Conservation (phyloP, 129 eudicot species). For the Centaurea solstitialis region DNA sequence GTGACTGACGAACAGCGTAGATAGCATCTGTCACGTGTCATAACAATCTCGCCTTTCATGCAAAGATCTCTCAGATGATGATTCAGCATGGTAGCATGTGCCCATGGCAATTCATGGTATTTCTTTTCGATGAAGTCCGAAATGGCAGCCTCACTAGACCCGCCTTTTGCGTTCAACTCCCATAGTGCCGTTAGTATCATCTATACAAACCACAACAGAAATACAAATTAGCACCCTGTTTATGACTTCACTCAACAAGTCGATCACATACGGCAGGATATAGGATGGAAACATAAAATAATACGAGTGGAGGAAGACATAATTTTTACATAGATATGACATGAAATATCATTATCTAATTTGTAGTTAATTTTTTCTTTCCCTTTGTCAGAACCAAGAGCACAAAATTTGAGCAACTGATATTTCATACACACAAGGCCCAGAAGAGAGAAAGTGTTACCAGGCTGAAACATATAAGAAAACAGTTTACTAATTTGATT, state of each 20-base stretch:
- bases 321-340: not conserved
- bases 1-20: slow-evolving; percentile 3
- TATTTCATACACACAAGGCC: not conserved
- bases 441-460: not conserved
- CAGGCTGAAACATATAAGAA: not conserved
- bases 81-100: slow-evolving; percentile 47
- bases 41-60: slow-evolving; percentile 34
- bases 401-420: not conserved
- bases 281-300: not conserved
- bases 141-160: slow-evolving; percentile 54
- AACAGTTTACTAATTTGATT: not conserved
- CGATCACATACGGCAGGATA: not conserved
- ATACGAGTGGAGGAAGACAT: not conserved
- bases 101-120: slow-evolving; percentile 54
- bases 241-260: not conserved
- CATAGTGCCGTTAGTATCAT: slow-evolving; percentile 53
- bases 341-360: not conserved
- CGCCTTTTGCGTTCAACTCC: slow-evolving; percentile 53
- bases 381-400: not conserved
- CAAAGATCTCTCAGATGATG: slow-evolving; percentile 50
- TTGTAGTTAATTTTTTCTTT: not conserved
- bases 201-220: slow-evolving; percentile 30
- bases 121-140: slow-evolving; percentile 39
- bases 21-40: slow-evolving; percentile 23
- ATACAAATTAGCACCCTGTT: slow-evolving; percentile 1